Base-by-base conservation (phyloP, 2,329 filamentous ascomycete species). In the Penicillium freii region DNA sequence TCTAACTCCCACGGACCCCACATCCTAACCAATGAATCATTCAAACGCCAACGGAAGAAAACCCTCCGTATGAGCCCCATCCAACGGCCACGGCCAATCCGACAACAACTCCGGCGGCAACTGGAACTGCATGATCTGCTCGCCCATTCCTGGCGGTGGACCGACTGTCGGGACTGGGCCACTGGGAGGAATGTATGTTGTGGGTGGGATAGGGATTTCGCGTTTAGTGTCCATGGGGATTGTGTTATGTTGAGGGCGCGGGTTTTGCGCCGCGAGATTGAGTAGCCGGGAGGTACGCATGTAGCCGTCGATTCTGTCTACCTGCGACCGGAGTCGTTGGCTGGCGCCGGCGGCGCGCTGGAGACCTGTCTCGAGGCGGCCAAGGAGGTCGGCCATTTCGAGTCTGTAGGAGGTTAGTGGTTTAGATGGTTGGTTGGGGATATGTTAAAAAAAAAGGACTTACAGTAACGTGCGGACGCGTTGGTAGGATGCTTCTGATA, bases 311-410 rank as follows among this genome's bases (percentile, higher is more conserved):
- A 81, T 80, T 36, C 71, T 71, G 13, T 76, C 71, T 19, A 80
- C 75, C 45, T 78, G 75, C 15, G 69, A 63, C 19, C 75, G 71
- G 3, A 81, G 68, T 21, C 73, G 72, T 60, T 74, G 66, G 45
- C 74, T 75, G 2, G 76, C 75, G 34, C 73, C 76, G 11, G 73
- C 67, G 2, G 74, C 70, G 3, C 73, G 74, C 49, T 75, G 71
- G 5, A 80, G 68, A 15, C 72, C 72, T 15, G 69, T 69, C 59
- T 81, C 79, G 2, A 81, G 71, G 33, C 71, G 75, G 51, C 75
- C 71, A 11, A 81, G 72, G 1, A 81, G 72, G 52, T 79, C 73
- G 17, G 78, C 79, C 66, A 82, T 75, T 51, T 73, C 71, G 4
- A 77, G 69, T 15, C 67, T 63, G 47, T 50, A 40, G 11, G 10